Base-by-base conservation (phyloP, 306 rosid genomes). In the Psophocarpus tetragonolobus region DNA sequence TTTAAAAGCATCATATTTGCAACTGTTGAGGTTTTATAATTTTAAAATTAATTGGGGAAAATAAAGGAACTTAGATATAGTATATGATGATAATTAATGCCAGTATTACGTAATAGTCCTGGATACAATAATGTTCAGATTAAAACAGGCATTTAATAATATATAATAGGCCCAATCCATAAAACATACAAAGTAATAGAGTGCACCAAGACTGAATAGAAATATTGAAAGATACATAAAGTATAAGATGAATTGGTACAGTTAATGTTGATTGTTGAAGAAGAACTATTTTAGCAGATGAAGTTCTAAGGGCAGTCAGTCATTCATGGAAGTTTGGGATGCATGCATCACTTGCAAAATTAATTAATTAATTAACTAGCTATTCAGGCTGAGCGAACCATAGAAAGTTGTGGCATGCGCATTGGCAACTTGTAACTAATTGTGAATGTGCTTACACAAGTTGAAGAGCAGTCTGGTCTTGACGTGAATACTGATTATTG, bases 401-500 rank as follows among this genome's bases (percentile, higher is more conserved):
- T 32, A 63, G 12, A 24, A 50, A 14, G 50, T 10, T 3, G 65
- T 3, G 30, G 53, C 15, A 35, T 32, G n/a, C n/a, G n/a, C n/a
- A n/a, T n/a, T n/a, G n/a, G n/a, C n/a, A n/a, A n/a, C 3, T 60
- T 15, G 67, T 20, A 5, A 3, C 8, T 32, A 63, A n/a, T 0
- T 3, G 1, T n/a, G 30, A 51, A 17, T 56, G 71, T 75, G 11
- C 90, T 89, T 89, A 91, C 87, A 87, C 93, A 56, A 90, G 91
- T 81, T 88, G 93, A 39, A 90, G 90, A 76, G 96, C 84, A 27
- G 96, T 88, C 14, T 84, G 93, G 24, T 80, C 91, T 70, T 87
- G 86, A 61, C 81, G 82, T 30, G 88, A 67, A 68, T 87, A 92
- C 32, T 88, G 91, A 58, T 71, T 80, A 76, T 80, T 80, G 51